Conservation (phyloP, 1,284 basidiomycete species). For the Phaffia rhodozyma region DNA sequence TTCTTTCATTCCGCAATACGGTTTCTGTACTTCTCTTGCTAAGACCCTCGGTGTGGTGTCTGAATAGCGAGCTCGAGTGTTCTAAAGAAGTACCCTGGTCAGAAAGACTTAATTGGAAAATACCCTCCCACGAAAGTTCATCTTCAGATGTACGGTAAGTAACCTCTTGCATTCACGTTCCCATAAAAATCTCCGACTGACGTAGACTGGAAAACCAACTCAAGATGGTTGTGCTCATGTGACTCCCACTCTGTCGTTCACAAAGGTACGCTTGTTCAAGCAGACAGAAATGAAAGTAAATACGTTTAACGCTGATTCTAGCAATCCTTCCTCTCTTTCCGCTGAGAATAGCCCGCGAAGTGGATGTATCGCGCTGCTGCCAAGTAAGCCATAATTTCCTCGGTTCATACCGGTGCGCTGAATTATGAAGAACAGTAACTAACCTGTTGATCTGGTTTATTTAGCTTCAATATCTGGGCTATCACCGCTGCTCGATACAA, state of each 20-base stretch:
- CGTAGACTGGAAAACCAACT: too few relatives aligned
- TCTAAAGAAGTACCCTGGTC: slow-evolving; percentile 34
- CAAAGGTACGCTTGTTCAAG: slow-evolving; percentile 12
- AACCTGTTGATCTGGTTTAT: background rate
- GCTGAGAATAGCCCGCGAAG: slow-evolving; percentile 24
- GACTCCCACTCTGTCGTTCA: slow-evolving; percentile 35
- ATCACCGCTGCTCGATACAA: slow-evolving; percentile 28
- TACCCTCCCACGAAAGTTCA: slow-evolving; percentile 40
- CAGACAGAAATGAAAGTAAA: too few relatives aligned
- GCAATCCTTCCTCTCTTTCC: too few relatives aligned
- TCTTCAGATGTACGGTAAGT: slow-evolving; percentile 31
- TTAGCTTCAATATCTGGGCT: slow-evolving; percentile 35
- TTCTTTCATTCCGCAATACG: too few relatives aligned
- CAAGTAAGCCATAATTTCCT: slow-evolving; percentile 25
- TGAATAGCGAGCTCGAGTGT: slow-evolving; percentile 26
- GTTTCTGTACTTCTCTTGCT: too few relatives aligned
- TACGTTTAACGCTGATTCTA: too few relatives aligned
- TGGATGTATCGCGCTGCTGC: slow-evolving; percentile 34
- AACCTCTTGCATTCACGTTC: slow-evolving; percentile 15
- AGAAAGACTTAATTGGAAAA: slow-evolving; percentile 31
- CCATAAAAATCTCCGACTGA: background rate
- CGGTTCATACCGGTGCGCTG: background rate
- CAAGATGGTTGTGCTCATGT: slow-evolving; percentile 26
- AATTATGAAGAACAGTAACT: background rate
- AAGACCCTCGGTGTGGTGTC: too few relatives aligned